A percentile compares a stretch with the other conserved stretches of the same genome.
Conservation (phyloP, 2,329 filamentous ascomycete genomes). For the Exophiala sideris region DNA sequence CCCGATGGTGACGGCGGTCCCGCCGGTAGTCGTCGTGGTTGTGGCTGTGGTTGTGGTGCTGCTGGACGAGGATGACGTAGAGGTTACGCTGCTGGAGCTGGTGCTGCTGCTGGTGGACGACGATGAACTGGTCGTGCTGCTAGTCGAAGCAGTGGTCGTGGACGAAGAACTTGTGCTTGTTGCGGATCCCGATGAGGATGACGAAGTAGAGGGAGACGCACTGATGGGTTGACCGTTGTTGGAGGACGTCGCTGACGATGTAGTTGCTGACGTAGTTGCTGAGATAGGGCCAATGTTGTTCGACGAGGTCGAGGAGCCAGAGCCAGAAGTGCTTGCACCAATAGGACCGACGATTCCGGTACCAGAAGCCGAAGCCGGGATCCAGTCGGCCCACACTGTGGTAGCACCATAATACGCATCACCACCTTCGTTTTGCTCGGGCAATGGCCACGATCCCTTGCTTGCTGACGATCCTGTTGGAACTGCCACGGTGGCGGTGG, state of each 20-base stretch:
- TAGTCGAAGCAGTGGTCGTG: background rate
- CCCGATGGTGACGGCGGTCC: background rate
- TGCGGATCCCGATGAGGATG: background rate
- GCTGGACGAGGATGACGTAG: background rate
- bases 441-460: conserved; percentile 13
- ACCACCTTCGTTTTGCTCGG: conserved; percentile 4
- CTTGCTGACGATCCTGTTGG: background rate
- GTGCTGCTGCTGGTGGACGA: background rate
- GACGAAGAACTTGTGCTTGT: background rate
- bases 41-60: background rate
- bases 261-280: background rate
- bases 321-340: background rate
- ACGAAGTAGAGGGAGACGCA: background rate
- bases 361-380: background rate
- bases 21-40: background rate
- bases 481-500: conserved; percentile 2
- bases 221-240: background rate
- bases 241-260: background rate
- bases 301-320: background rate
- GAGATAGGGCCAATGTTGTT: background rate
- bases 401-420: conserved; percentile 1
- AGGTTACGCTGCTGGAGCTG: background rate
- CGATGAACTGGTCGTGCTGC: background rate
- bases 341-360: background rate
- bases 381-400: conserved; percentile 12